phyloP scores from a whole-genome alignment of 2,329 filamentous ascomycete genomes.

The Phoma sp. region DNA sequence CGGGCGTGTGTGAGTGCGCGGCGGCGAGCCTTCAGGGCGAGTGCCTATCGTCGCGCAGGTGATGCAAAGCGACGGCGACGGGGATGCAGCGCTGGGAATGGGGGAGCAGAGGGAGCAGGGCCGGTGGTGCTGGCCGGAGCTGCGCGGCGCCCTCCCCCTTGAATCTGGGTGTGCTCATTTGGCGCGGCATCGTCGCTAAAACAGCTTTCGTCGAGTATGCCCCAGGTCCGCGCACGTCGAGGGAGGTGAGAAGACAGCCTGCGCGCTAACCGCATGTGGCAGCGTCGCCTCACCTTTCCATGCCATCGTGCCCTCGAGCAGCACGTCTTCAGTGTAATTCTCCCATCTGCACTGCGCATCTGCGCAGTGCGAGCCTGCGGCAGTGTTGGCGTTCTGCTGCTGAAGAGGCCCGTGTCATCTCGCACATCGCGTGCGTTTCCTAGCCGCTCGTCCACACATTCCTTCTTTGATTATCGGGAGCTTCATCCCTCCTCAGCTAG shows the following conservation, averaged over 20 bases:
- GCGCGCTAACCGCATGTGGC: constrained; percentile 6
- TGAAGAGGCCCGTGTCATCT: constrained; percentile 17
- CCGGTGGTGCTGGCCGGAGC: constrained; percentile 12
- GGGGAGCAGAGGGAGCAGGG: constrained; percentile 7
- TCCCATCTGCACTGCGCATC: background rate
- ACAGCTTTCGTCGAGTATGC: constrained; percentile 11
- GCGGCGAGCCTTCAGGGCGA: background rate
- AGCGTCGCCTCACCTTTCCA: background rate
- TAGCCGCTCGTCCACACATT: constrained; percentile 14
- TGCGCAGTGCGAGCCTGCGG: constrained; percentile 6
- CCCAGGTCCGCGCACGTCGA: background rate
- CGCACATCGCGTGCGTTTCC: constrained; percentile 9
- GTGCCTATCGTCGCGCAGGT: constrained; percentile 11
- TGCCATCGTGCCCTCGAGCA: background rate
- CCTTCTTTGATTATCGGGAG: constrained; percentile 9
- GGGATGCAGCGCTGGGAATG: background rate
- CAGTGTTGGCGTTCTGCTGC: constrained; percentile 12
- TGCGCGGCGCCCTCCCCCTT: constrained; percentile 13
- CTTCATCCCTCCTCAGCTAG: constrained; percentile 10
- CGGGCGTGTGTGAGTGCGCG: constrained; percentile 7
- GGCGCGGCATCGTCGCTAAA: constrained; percentile 16
- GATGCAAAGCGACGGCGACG: constrained; percentile 11
- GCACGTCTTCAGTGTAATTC: background rate
- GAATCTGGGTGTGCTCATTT: constrained; percentile 12
- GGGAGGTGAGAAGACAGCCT: constrained; percentile 1